A percentile compares a stretch with the other conserved stretches of the same genome.
These are phyloP conservation scores for Lepidium africanum DNA, from an alignment of 345 rosid genomes.

Conservation along the genomic window DNA sequence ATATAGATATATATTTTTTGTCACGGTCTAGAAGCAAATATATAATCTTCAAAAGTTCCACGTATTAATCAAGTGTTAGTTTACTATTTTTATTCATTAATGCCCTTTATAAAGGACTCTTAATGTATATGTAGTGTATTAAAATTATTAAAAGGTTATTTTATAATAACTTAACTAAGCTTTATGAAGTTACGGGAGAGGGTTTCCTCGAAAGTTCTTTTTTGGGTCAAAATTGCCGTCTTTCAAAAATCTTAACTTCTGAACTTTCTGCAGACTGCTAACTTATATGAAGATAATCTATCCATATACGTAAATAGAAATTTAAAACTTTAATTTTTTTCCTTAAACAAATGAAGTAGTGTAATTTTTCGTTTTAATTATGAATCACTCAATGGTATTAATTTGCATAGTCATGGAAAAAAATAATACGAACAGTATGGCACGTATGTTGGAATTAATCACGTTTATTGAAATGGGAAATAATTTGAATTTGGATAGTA, in stretches of 20 bases:
- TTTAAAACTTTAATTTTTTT: neutral
- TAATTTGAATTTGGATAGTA: neutral
- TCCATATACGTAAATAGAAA: too few species aligned
- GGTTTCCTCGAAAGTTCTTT: neutral
- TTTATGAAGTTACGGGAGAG: neutral
- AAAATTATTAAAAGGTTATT: neutral
- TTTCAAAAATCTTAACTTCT: neutral
- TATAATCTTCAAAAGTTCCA: neutral
- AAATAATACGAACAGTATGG: neutral
- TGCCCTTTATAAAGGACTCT: neutral
- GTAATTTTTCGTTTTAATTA: neutral
- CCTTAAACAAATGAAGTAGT: neutral
- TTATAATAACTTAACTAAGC: neutral
- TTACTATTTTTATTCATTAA: neutral
- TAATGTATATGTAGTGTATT: neutral
- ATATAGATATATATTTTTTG: too few species aligned
- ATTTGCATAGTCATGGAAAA: neutral
- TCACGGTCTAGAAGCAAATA: too few species aligned
- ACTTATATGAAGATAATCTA: too few species aligned
- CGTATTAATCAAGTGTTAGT: neutral
- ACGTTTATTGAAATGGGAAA: neutral
- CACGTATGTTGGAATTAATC: neutral
- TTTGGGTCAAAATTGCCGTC: conserved; percentile 38
- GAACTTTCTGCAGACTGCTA: neutral
- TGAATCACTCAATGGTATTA: neutral